A percentile compares a stretch with the other conserved stretches of the same genome.
These are phyloP conservation scores for Pestalotiopsis sp. DNA, from an alignment of 2,329 filamentous ascomycete species.

Conservation along the genomic window DNA sequence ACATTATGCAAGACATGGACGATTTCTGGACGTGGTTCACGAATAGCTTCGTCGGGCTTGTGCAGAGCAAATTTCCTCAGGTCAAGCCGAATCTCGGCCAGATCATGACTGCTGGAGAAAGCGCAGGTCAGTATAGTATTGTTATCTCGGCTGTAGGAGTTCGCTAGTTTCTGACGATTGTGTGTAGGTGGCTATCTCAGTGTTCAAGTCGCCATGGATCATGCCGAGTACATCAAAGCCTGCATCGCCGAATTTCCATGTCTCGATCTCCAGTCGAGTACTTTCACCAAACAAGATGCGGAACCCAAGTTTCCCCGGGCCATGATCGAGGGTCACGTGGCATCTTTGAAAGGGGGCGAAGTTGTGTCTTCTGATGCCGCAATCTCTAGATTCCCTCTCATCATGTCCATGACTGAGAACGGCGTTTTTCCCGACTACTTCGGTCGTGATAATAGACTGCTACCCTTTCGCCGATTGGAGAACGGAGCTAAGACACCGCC, in stretches of 20 bases:
- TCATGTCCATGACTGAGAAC: neutral
- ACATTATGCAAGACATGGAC: conserved; percentile 7
- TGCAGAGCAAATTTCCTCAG: neutral
- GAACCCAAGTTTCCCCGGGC: neutral
- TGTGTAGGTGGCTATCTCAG: neutral
- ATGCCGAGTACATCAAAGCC: neutral
- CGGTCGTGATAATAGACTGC: neutral
- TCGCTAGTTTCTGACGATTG: neutral
- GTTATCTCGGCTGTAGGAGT: neutral
- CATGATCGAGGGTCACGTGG: neutral
- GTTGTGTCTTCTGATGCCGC: neutral
- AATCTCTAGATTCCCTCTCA: neutral
- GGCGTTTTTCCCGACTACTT: neutral
- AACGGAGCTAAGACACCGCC: neutral
- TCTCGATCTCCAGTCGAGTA: neutral
- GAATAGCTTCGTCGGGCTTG: neutral
- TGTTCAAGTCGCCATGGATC: neutral
- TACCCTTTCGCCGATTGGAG: neutral
- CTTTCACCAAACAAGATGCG: neutral
- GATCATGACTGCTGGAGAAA: neutral
- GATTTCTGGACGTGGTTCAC: conserved; percentile 5
- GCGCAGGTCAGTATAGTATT: neutral
- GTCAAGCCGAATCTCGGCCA: neutral
- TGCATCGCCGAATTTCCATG: neutral
- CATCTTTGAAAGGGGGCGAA: neutral